phyloP scores from a whole-genome alignment of 1,284 basidiomycete species.

The Albatrellus sp. region DNA sequence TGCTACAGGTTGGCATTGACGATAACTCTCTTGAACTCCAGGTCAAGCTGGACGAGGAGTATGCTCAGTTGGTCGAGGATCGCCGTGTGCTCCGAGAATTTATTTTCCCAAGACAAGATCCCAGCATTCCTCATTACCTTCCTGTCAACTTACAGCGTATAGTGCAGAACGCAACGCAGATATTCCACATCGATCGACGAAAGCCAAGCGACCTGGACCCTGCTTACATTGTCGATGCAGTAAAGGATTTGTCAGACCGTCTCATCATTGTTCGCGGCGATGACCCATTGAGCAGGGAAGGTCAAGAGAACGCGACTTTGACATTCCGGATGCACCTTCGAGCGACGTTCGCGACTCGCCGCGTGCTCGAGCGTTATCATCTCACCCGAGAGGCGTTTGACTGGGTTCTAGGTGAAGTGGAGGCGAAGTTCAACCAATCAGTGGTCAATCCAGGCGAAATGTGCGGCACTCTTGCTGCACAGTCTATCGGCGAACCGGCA shows the following conservation, averaged over 20 bases:
- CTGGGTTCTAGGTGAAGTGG: constrained; percentile 95
- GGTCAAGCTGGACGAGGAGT: constrained; percentile 83
- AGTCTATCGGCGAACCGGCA: constrained; percentile 98
- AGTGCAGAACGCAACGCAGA: constrained; percentile 91
- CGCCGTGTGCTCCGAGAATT: constrained; percentile 68
- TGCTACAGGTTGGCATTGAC: constrained; percentile 90
- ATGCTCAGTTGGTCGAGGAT: constrained; percentile 64
- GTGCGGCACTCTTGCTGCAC: constrained; percentile 96
- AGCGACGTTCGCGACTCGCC: constrained; percentile 75
- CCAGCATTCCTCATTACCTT: constrained; percentile 65
- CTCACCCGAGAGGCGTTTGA: constrained; percentile 89
- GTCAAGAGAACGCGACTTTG: constrained; percentile 83
- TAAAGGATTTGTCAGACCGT: constrained; percentile 59
- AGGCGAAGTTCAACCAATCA: constrained; percentile 89
- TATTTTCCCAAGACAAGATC: constrained; percentile 75
- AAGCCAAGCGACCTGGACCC: constrained; percentile 92
- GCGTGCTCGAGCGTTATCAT: constrained; percentile 79
- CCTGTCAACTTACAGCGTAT: constrained; percentile 94
- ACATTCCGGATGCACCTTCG: constrained; percentile 90
- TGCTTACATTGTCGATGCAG: constrained; percentile 71
- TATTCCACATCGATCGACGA: constrained; percentile 93
- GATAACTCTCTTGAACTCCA: constrained; percentile 87
- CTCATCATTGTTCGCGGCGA: constrained; percentile 83
- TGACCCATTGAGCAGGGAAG: constrained; percentile 61
- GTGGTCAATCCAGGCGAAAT: constrained; percentile 93